Conservation (phyloP, 192 early-diverging fungal genomes). For the Entomortierella lignicola region DNA sequence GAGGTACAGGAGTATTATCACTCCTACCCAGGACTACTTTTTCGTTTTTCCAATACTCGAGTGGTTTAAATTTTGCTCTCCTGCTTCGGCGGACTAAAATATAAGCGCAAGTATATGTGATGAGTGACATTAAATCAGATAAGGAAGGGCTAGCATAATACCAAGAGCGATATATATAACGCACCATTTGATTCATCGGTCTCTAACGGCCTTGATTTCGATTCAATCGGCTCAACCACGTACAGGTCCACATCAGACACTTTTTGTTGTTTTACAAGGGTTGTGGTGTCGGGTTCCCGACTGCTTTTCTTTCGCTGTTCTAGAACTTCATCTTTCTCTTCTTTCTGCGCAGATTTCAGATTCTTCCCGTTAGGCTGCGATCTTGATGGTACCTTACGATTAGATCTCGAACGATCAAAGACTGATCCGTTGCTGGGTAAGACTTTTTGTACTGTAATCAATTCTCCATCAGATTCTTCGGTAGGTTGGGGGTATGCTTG, state of each 20-base stretch:
- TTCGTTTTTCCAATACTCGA: constrained; percentile 41
- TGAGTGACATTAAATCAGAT: neutral
- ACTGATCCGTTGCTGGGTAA: too few relatives aligned
- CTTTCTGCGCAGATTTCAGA: neutral
- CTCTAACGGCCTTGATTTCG: neutral
- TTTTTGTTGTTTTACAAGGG: neutral
- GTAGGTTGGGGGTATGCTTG: too few relatives aligned
- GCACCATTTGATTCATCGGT: too few relatives aligned
- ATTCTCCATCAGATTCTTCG: too few relatives aligned
- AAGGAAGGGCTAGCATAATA: too few relatives aligned
- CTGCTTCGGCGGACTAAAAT: constrained; percentile 21
- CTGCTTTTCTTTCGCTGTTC: neutral
- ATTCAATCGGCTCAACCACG: neutral
- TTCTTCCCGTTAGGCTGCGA: too few relatives aligned
- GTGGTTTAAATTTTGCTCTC: constrained; percentile 12
- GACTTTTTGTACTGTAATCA: too few relatives aligned
- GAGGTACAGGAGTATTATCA: neutral
- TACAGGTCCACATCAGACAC: neutral
- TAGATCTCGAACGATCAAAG: too few relatives aligned
- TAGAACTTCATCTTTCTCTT: neutral
- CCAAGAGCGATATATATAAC: too few relatives aligned
- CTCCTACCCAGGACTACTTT: constrained; percentile 12
- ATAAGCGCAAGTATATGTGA: neutral
- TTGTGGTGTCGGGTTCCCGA: too few relatives aligned
- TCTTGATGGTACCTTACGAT: too few relatives aligned